These are phyloP conservation scores for Paramecium pentaurelia DNA, from an alignment of 73 alveolate genomes.

Conservation along the genomic window DNA sequence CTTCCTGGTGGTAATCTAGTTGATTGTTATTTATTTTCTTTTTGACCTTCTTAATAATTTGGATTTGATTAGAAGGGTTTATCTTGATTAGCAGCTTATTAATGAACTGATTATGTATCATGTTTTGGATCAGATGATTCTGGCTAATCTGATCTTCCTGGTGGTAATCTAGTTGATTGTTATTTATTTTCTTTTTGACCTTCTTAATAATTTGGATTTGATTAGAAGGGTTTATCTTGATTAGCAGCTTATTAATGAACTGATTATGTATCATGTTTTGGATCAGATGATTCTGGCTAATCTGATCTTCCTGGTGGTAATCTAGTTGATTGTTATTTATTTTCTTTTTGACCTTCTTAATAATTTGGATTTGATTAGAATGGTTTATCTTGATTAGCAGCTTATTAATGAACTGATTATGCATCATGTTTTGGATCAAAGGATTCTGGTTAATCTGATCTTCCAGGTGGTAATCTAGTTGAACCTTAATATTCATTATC, in stretches of 20 bases:
- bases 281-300: not conserved
- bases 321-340: not conserved
- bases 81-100: not conserved
- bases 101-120: not conserved
- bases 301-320: constrained; percentile 26
- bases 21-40: not conserved
- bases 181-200: not conserved
- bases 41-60: not conserved
- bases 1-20: not conserved
- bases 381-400: not conserved
- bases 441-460: not conserved
- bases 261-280: not conserved
- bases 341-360: not conserved
- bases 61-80: not conserved
- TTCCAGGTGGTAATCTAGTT: constrained; percentile 12
- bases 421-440: not conserved
- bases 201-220: not conserved
- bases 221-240: not conserved
- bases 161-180: not conserved
- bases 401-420: not conserved
- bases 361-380: not conserved
- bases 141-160: not conserved
- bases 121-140: not conserved
- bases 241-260: not conserved
- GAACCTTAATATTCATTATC: not conserved